Evolutionary conservation across 2,329 filamentous ascomycete species (phyloP).

Genomic region (Fusarium poae): DNA sequence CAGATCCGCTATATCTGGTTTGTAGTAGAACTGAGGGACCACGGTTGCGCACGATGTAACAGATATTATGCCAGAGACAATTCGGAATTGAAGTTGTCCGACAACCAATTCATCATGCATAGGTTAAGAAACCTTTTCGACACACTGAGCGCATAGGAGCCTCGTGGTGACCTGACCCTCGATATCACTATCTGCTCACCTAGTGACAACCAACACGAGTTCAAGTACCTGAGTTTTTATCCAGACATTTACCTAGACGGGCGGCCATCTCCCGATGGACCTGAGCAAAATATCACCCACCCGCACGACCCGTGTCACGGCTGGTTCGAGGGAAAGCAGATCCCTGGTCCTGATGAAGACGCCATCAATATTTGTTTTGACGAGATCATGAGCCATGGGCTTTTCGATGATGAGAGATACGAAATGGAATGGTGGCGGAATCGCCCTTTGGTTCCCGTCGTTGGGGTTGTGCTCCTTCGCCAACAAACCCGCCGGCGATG

Average conservation of each 20-base stretch:
- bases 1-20: too few relatives aligned
- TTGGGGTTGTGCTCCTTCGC: slow-evolving; percentile 53
- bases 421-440: slow-evolving; percentile 52
- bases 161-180: slow-evolving; percentile 51
- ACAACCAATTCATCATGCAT: too few relatives aligned
- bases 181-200: slow-evolving; percentile 57
- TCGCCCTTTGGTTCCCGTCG: slow-evolving; percentile 52
- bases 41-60: too few relatives aligned
- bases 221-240: slow-evolving; percentile 52
- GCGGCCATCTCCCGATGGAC: slow-evolving; percentile 16
- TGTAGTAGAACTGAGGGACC: too few relatives aligned
- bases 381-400: slow-evolving; percentile 50
- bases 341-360: slow-evolving; percentile 22
- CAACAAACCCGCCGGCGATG: slow-evolving; percentile 56
- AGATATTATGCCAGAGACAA: too few relatives aligned
- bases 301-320: slow-evolving; percentile 49
- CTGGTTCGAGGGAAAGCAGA: slow-evolving; percentile 48
- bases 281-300: slow-evolving; percentile 27
- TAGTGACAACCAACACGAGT: slow-evolving; percentile 54
- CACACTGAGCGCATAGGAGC: slow-evolving; percentile 52
- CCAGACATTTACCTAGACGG: slow-evolving; percentile 35
- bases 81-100: too few relatives aligned
- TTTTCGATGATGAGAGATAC: slow-evolving; percentile 46
- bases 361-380: slow-evolving; percentile 45
- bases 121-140: slow-evolving; percentile 43